Base-by-base conservation (phyloP, 2,329 filamentous ascomycete genomes). In the Drechmeria coniospora region DNA sequence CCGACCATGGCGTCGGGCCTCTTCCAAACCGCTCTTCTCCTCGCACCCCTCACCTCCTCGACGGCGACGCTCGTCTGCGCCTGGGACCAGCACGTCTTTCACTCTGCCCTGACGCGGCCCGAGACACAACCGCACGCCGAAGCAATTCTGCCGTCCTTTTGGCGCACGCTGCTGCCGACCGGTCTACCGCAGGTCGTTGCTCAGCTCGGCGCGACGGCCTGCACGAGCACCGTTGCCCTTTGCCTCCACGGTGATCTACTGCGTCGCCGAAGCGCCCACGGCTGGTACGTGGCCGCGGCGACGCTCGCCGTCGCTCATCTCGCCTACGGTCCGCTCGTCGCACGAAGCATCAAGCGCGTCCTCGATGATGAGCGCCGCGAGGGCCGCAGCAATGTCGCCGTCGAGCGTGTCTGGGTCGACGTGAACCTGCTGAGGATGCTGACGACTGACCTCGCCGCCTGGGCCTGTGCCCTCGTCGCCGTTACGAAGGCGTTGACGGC, bases 1-100 rank as follows among this genome's bases (percentile, higher is more conserved):
- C 14, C 3, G 19, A 17, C 10, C 30, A 59, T 58, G 56, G 52
- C 55, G 18, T 54, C 53, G 1, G 41, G 43, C 11, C 33, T 37
- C 22, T 52, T 59, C 40, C 47, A 50, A 24, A 46, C 50, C 6
- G 32, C 43, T 22, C 47, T 65, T 19, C 53, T 61, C 25, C 38
- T 59, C 12, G 47, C 57, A 2, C 62, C 62, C 1, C 44, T 65
- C 15, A 36, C 65, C 36, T 57, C 58, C n/a, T 57, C 59, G 3
- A 61, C 60, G 2, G 52, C 53, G 37, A 54, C 59, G 1, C 48
- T 65, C 27, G 49, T 56, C 37, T 62, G 51, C 45, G 55, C 59
- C 10, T 45, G 46, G 22, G 58, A 63, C 42, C 58, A 62, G 35
- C 49, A 54, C 34, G 37, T 53, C 27, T 61, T 63, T 42, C 50